phyloP scores from a whole-genome alignment of 805 yeast species.

The Yarrowia alimentaria region DNA sequence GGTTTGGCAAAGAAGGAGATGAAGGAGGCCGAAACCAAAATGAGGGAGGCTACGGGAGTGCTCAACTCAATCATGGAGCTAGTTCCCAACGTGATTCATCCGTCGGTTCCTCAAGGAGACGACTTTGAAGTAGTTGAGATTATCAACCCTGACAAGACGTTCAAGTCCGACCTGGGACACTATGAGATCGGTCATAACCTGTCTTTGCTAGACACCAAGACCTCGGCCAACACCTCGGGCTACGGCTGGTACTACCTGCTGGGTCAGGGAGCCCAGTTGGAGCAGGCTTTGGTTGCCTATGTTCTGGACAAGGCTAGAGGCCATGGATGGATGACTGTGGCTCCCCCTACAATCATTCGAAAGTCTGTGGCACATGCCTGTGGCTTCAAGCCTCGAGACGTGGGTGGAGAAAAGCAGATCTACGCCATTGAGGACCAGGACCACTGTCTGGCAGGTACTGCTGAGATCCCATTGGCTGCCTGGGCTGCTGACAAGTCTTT shows the following conservation, averaged over 20 bases:
- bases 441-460: conserved; percentile 83
- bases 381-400: conserved; percentile 92
- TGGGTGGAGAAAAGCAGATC: conserved; percentile 79
- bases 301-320: conserved; percentile 64
- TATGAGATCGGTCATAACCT: conserved; percentile 65
- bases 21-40: not conserved
- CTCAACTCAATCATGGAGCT: conserved; percentile 21
- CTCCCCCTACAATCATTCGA: conserved; percentile 85
- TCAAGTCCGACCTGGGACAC: conserved; percentile 44
- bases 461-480: conserved; percentile 92
- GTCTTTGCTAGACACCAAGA: conserved; percentile 63
- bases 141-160: conserved; percentile 12
- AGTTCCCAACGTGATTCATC: conserved; percentile 19
- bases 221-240: conserved; percentile 67
- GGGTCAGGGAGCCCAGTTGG: conserved; percentile 83
- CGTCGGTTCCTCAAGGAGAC: conserved; percentile 8
- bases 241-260: conserved; percentile 79
- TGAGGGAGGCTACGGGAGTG: not conserved
- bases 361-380: conserved; percentile 79
- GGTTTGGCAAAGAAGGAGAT: not conserved
- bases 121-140: conserved; percentile 23
- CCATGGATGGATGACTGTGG: conserved; percentile 64
- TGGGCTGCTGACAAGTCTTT: conserved; percentile 56
- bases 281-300: conserved; percentile 84
- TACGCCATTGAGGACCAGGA: conserved; percentile 52